A percentile compares a stretch with the other conserved stretches of the same genome.
These are phyloP conservation scores for Flammula alnicola DNA, from an alignment of 1,284 basidiomycete species.

Conservation along the genomic window DNA sequence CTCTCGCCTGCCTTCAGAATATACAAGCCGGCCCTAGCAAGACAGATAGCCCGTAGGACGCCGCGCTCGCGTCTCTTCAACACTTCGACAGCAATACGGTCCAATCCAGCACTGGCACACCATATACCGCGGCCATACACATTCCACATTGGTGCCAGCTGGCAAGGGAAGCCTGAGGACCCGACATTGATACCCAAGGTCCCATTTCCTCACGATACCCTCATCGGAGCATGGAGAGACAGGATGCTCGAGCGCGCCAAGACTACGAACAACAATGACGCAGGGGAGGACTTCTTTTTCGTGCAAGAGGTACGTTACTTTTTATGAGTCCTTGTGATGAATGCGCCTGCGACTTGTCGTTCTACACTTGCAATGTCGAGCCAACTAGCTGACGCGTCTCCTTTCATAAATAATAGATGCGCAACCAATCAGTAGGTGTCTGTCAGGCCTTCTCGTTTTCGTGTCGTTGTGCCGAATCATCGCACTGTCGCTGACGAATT, in stretches of 20 bases:
- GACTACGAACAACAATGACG: constrained; percentile 46
- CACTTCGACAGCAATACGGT: background rate
- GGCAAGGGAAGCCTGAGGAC: constrained; percentile 74
- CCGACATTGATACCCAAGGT: constrained; percentile 42
- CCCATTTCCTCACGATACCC: constrained; percentile 65
- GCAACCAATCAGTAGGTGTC: constrained; percentile 72
- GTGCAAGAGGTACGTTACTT: constrained; percentile 64
- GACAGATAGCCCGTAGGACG: constrained; percentile 10
- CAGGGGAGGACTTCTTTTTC: constrained; percentile 84
- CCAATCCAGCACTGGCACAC: constrained; percentile 6
- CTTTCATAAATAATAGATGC: constrained; percentile 56
- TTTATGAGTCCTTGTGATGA: constrained; percentile 1
- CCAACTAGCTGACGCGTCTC: constrained; percentile 9
- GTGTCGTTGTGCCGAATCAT: constrained; percentile 10
- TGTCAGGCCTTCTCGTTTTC: constrained; percentile 23
- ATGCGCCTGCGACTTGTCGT: background rate
- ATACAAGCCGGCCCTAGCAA: constrained; percentile 14
- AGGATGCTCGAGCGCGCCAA: constrained; percentile 56
- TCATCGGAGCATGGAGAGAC: constrained; percentile 78
- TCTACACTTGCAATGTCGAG: background rate
- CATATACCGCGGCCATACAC: constrained; percentile 50
- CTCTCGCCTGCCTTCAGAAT: constrained; percentile 6
- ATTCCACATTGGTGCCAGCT: constrained; percentile 78
- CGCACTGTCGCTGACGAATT: constrained; percentile 25
- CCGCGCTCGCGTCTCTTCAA: constrained; percentile 5